Percentiles rank a stretch among this genome's conserved stretches.
Conservation (phyloP, 139 green algal genomes). For the Yamagishiella unicocca region DNA sequence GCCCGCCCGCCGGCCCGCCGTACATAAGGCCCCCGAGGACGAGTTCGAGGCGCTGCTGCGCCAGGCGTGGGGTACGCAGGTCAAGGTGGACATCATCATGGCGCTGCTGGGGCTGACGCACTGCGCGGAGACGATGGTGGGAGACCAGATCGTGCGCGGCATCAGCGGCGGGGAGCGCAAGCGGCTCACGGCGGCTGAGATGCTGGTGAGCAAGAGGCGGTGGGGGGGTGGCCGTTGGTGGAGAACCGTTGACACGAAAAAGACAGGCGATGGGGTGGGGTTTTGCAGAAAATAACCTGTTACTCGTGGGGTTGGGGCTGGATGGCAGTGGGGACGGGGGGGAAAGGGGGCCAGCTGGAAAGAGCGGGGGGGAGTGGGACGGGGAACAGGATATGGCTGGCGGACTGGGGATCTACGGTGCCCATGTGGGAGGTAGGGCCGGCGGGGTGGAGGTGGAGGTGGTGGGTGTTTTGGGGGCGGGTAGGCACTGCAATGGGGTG, state of each 20-base stretch:
- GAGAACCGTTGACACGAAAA: too few relatives aligned
- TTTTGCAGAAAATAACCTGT: too few relatives aligned
- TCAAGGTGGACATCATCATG: slow-evolving; percentile 49
- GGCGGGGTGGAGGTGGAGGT: background rate
- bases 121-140: slow-evolving; percentile 78
- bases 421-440: background rate
- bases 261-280: too few relatives aligned
- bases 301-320: background rate
- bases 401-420: too few relatives aligned
- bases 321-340: background rate
- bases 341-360: background rate
- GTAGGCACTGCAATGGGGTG: too few relatives aligned
- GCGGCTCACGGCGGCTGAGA: slow-evolving; percentile 83
- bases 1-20: background rate
- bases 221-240: background rate
- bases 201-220: slow-evolving; percentile 53
- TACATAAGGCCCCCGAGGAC: slow-evolving; percentile 14
- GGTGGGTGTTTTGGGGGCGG: background rate
- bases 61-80: slow-evolving; percentile 41
- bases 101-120: slow-evolving; percentile 42
- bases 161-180: slow-evolving; percentile 85
- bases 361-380: background rate
- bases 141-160: slow-evolving; percentile 74
- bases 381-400: background rate
- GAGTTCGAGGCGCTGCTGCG: slow-evolving; percentile 40